Evolutionary conservation across 2,329 filamentous ascomycete species (phyloP).

Genomic region (Colletotrichum neosansevieriae): DNA sequence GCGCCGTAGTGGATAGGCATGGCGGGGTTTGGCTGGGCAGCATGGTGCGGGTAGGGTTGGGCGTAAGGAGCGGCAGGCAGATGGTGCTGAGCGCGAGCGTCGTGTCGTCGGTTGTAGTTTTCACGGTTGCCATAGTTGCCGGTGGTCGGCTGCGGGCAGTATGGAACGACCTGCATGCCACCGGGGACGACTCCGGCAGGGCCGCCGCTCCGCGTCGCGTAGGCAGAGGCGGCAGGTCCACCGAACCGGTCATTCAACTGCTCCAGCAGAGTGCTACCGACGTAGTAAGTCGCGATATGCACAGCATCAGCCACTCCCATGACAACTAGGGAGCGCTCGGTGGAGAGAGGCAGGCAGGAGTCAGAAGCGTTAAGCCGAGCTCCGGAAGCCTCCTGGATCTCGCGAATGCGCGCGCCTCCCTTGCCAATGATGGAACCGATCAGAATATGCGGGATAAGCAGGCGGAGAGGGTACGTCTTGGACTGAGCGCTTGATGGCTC

Average conservation of each 20-base stretch:
- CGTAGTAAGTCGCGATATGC: slow-evolving; percentile 98
- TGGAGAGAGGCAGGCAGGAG: slow-evolving; percentile 91
- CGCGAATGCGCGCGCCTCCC: slow-evolving; percentile 92
- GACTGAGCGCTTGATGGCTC: slow-evolving; percentile 91
- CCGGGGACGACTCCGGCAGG: slow-evolving; percentile 94
- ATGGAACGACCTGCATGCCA: slow-evolving; percentile 99
- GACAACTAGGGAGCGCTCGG: slow-evolving; percentile 96
- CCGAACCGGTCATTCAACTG: slow-evolving; percentile 97
- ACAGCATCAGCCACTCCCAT: slow-evolving; percentile 98
- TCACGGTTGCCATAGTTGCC: slow-evolving; percentile 94
- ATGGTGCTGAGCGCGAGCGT: slow-evolving; percentile 72
- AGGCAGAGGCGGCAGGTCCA: slow-evolving; percentile 95
- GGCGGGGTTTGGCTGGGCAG: slow-evolving; percentile 72
- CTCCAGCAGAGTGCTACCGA: slow-evolving; percentile 96
- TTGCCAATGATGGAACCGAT: slow-evolving; percentile 99
- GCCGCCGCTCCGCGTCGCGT: slow-evolving; percentile 93
- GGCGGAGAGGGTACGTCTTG: slow-evolving; percentile 95
- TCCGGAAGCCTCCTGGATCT: slow-evolving; percentile 98
- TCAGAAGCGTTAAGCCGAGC: slow-evolving; percentile 97
- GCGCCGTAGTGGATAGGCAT: slow-evolving; percentile 80
- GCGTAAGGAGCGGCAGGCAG: slow-evolving; percentile 81
- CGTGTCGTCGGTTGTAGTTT: slow-evolving; percentile 80
- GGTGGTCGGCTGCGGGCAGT: slow-evolving; percentile 91
- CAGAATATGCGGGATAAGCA: slow-evolving; percentile 95
- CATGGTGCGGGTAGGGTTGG: slow-evolving; percentile 78